Conservation (phyloP, 1,284 basidiomycete genomes). For the Cutaneotrichosporon cutaneum region DNA sequence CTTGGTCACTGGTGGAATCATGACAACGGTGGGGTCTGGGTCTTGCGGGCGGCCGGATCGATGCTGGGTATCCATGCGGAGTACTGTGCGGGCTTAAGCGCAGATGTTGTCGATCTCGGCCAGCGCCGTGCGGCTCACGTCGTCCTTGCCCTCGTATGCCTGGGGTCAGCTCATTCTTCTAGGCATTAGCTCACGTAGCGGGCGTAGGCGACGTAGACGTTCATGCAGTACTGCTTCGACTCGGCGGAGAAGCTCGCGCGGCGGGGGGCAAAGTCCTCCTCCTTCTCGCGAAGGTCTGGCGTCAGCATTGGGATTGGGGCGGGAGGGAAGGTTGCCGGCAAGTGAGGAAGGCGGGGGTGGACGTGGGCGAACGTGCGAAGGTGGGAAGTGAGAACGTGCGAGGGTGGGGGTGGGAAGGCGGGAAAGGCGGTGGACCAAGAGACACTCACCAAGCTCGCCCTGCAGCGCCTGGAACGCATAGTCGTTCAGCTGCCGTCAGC, state of each 20-base stretch:
- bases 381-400: background rate
- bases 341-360: background rate
- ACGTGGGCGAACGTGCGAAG: background rate
- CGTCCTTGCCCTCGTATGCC: constrained; percentile 6
- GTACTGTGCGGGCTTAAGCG: background rate
- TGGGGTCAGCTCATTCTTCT: background rate
- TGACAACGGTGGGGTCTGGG: background rate
- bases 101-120: constrained; percentile 1
- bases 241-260: constrained; percentile 1
- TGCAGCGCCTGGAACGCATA: constrained; percentile 1
- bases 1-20: background rate
- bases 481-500: background rate
- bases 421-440: too few relatives aligned
- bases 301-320: background rate
- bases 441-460: constrained; percentile 8
- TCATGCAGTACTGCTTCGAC: constrained; percentile 10
- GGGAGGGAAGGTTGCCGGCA: background rate
- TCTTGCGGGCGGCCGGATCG: background rate
- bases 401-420: background rate
- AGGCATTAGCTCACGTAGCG: background rate
- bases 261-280: background rate
- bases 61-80: background rate
- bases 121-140: background rate
- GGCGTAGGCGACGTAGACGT: constrained; percentile 1
- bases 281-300: background rate